Evolutionary conservation across 1,284 basidiomycete species (phyloP).

Genomic region (Anthracocystis panici-leucophaei): DNA sequence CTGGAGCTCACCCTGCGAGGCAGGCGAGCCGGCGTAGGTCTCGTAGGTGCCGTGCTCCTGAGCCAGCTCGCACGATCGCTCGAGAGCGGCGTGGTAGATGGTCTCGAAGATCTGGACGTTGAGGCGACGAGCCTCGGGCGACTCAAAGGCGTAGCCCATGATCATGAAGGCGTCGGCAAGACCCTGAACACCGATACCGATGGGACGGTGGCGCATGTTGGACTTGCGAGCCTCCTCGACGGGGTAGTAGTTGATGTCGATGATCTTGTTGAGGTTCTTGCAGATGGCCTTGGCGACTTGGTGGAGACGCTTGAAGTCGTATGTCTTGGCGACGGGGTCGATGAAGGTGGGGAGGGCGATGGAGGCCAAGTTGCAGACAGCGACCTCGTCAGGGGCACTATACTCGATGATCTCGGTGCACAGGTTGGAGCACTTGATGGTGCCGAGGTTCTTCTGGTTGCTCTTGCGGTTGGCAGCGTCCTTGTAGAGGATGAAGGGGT

Average conservation of each 20-base stretch:
- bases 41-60: slow-evolving; percentile 85
- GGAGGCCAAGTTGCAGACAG: slow-evolving; percentile 98
- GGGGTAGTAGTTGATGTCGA: slow-evolving; percentile 93
- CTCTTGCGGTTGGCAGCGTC: slow-evolving; percentile 71
- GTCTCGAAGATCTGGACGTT: slow-evolving; percentile 99
- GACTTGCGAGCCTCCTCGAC: slow-evolving; percentile 89
- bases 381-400: slow-evolving; percentile 95
- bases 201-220: slow-evolving; percentile 97
- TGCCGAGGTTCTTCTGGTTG: slow-evolving; percentile 98
- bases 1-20: slow-evolving; percentile 88
- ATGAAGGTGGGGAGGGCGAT: slow-evolving; percentile 83
- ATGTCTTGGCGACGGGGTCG: slow-evolving; percentile 62
- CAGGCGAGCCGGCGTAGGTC: slow-evolving; percentile 91
- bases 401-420: slow-evolving; percentile 99
- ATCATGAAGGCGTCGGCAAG: slow-evolving; percentile 99
- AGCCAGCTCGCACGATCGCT: slow-evolving; percentile 91
- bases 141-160: slow-evolving; percentile 95
- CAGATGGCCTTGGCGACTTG: slow-evolving; percentile 81
- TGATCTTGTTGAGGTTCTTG: slow-evolving; percentile 90
- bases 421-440: slow-evolving; percentile 98
- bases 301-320: slow-evolving; percentile 95
- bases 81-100: slow-evolving; percentile 95
- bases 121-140: slow-evolving; percentile 84
- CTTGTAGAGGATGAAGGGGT: slow-evolving; percentile 99
- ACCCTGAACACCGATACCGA: slow-evolving; percentile 97